phyloP scores from a whole-genome alignment of 1,139 yeast species.

The Suhomyces ambrosiae region DNA sequence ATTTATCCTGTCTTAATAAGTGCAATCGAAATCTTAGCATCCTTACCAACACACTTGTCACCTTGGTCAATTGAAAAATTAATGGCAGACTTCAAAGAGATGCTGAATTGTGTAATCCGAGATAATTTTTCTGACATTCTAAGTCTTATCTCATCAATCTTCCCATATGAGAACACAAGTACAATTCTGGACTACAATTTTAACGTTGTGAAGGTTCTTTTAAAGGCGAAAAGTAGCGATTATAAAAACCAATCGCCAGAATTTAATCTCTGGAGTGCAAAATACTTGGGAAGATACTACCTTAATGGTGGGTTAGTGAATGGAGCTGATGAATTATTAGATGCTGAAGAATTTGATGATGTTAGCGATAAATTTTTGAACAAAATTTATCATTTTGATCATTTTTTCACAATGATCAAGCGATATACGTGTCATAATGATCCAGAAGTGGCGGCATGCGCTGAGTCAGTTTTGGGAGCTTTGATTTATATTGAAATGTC shows the following conservation, averaged over 20 bases:
- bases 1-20: conserved; percentile 17
- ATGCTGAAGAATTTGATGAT: conserved; percentile 16
- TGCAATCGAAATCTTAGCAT: conserved; percentile 16
- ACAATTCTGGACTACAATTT: conserved; percentile 8
- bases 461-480: conserved; percentile 44
- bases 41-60: conserved; percentile 7
- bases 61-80: conserved; percentile 22
- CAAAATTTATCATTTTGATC: conserved; percentile 19
- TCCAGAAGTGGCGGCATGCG: conserved; percentile 29
- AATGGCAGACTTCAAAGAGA: conserved; percentile 19
- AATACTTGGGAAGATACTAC: conserved; percentile 45
- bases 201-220: conserved; percentile 25
- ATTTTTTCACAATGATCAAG: conserved; percentile 16
- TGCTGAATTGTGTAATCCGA: conserved; percentile 6
- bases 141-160: conserved; percentile 23
- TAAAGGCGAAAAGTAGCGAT: conserved; percentile 14
- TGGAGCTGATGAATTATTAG: conserved; percentile 14
- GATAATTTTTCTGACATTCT: no score
- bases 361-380: conserved; percentile 12
- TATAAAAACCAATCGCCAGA: conserved; percentile 15
- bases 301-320: conserved; percentile 19
- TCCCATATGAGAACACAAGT: conserved; percentile 12
- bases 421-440: conserved; percentile 11
- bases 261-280: conserved; percentile 45
- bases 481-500: conserved; percentile 24